Conservation (phyloP, 2,329 filamentous ascomycete species). For the Sodiomyces alkalinus region DNA sequence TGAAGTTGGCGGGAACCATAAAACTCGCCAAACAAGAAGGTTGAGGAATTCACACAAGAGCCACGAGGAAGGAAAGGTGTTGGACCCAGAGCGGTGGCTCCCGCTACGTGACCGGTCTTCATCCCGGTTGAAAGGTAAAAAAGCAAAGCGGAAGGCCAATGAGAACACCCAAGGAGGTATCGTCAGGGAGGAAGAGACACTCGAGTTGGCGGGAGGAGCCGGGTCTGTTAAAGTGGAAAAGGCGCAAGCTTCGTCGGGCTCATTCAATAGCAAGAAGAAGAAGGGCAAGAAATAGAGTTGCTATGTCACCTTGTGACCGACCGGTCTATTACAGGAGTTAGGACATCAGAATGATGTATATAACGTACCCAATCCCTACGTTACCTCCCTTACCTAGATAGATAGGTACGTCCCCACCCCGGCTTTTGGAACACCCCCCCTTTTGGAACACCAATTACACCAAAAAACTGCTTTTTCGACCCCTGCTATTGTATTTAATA, state of each 20-base stretch:
- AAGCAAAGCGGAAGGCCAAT: constrained; percentile 69
- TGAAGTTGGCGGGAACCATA: too few species aligned
- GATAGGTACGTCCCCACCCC: too few species aligned
- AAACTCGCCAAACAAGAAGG: constrained; percentile 16
- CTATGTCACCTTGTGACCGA: too few species aligned
- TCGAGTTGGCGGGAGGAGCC: constrained; percentile 47
- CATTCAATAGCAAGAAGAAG: constrained; percentile 33
- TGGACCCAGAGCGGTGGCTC: constrained; percentile 87
- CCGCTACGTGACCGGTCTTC: constrained; percentile 77
- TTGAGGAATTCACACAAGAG: constrained; percentile 54
- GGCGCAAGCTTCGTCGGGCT: constrained; percentile 21
- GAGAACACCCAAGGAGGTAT: constrained; percentile 76
- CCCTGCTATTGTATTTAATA: too few species aligned
- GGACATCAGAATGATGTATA: too few species aligned
- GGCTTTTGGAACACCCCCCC: too few species aligned
- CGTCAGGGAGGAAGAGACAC: constrained; percentile 56
- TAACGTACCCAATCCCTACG: too few species aligned
- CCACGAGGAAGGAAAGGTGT: constrained; percentile 61
- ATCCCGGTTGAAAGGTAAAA: constrained; percentile 82
- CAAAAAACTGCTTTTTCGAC: too few species aligned
- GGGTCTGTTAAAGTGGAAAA: constrained; percentile 51
- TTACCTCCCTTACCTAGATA: too few species aligned
- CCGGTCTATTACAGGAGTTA: too few species aligned
- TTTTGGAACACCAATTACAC: too few species aligned
- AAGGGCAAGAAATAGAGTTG: constrained; percentile 42